phyloP scores from a whole-genome alignment of 2,329 filamentous ascomycete species.

The Penicillium paneum region DNA sequence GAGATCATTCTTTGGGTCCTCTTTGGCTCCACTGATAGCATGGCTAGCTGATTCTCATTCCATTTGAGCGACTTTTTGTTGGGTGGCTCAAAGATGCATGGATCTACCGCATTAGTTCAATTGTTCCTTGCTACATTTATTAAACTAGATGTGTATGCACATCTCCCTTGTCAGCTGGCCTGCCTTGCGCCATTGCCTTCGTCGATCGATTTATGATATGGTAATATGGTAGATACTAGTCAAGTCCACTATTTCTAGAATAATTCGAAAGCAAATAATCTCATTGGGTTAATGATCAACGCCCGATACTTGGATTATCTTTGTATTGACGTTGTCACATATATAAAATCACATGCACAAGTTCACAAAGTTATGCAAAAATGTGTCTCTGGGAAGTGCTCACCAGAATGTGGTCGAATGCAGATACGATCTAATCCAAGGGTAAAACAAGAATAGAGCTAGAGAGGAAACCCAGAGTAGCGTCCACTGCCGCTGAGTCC shows the following conservation, averaged over 20 bases:
- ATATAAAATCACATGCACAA: background rate
- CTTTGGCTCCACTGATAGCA: background rate
- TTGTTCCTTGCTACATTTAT: background rate
- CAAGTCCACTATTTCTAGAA: too few species aligned
- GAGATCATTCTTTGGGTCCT: background rate
- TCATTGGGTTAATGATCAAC: too few species aligned
- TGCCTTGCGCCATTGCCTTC: background rate
- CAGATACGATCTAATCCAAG: background rate
- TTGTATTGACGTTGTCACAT: too few species aligned
- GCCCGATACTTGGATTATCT: too few species aligned
- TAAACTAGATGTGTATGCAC: background rate
- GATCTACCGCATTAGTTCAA: background rate
- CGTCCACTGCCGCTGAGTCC: background rate
- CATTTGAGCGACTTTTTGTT: background rate
- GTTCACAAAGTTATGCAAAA: background rate
- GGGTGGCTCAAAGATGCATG: background rate
- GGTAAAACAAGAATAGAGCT: background rate
- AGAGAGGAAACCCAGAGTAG: background rate
- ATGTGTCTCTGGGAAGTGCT: too few species aligned
- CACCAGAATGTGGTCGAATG: background rate
- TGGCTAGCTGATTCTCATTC: background rate
- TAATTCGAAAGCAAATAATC: too few species aligned
- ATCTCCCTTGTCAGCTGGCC: background rate
- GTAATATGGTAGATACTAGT: too few species aligned
- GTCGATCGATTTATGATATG: background rate